These are phyloP conservation scores for Kodamaea hsintzibuensis DNA, from an alignment of 805 yeast species.

Conservation along the genomic window DNA sequence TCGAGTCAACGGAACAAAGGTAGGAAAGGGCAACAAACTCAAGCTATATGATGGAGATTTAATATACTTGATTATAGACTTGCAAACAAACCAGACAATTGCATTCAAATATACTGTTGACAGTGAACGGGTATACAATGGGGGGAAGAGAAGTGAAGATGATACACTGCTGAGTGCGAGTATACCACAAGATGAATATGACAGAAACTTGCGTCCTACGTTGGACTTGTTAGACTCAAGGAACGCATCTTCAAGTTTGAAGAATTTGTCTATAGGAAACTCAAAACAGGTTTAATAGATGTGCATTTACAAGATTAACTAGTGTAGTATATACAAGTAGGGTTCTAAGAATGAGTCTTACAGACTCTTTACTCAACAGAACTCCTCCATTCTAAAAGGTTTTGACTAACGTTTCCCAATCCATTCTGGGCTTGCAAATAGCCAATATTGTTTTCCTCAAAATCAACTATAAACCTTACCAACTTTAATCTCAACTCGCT, in stretches of 20 bases:
- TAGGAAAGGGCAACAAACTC: constrained; percentile 64
- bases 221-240: constrained; percentile 1
- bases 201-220: constrained; percentile 7
- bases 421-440: constrained; percentile 31
- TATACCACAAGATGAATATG: constrained; percentile 8
- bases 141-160: constrained; percentile 1
- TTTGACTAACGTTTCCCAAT: background rate
- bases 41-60: constrained; percentile 65
- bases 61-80: constrained; percentile 66
- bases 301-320: background rate
- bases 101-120: constrained; percentile 38
- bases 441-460: constrained; percentile 42
- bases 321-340: background rate
- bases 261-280: background rate
- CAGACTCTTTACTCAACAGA: too few relatives aligned
- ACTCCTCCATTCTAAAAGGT: background rate
- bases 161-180: background rate
- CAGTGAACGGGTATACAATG: background rate
- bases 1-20: constrained; percentile 56
- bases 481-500: constrained; percentile 38
- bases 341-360: too few relatives aligned
- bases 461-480: constrained; percentile 40
- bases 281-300: background rate
- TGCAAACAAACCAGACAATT: constrained; percentile 48
- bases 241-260: background rate